Percentiles rank a stretch among this genome's conserved stretches.
Evolutionary conservation across 192 early-diverging fungal species (phyloP).

Genomic region (Neocallimastix lanati): DNA sequence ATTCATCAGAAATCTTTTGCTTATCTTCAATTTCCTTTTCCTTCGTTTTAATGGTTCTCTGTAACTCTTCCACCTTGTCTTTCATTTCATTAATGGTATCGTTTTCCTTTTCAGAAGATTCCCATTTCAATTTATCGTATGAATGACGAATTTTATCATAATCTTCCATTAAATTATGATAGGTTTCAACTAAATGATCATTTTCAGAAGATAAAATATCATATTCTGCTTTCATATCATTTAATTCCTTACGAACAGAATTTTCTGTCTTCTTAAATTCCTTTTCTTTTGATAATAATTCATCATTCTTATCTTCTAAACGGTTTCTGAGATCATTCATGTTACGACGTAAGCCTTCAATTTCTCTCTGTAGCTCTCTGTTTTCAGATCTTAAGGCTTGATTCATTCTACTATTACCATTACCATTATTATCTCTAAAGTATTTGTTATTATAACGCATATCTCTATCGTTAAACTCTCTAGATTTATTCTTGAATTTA

Average conservation of each 20-base stretch:
- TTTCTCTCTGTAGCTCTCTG: neutral
- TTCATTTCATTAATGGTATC: neutral
- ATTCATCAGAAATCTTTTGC: neutral
- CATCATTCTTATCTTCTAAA: neutral
- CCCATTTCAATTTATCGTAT: neutral
- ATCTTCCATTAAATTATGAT: neutral
- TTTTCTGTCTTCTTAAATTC: neutral
- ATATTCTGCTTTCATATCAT: neutral
- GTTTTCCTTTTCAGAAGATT: neutral
- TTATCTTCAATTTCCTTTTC: neutral
- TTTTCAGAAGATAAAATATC: neutral
- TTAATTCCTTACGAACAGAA: neutral
- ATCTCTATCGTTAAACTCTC: neutral
- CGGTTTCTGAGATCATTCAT: neutral
- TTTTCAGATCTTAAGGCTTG: neutral
- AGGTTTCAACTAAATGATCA: neutral
- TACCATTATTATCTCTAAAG: too few species aligned
- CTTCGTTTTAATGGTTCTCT: neutral
- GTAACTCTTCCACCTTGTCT: neutral
- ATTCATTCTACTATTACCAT: too few species aligned
- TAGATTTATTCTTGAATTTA: neutral
- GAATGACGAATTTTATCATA: neutral
- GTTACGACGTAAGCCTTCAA: neutral
- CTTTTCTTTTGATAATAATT: neutral
- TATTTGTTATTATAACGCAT: neutral